Evolutionary conservation across 352 stramenopile genomes (phyloP), one percentile per base, ranked within the genome.

Genomic region (Thalassiosira livingstoniorum): DNA sequence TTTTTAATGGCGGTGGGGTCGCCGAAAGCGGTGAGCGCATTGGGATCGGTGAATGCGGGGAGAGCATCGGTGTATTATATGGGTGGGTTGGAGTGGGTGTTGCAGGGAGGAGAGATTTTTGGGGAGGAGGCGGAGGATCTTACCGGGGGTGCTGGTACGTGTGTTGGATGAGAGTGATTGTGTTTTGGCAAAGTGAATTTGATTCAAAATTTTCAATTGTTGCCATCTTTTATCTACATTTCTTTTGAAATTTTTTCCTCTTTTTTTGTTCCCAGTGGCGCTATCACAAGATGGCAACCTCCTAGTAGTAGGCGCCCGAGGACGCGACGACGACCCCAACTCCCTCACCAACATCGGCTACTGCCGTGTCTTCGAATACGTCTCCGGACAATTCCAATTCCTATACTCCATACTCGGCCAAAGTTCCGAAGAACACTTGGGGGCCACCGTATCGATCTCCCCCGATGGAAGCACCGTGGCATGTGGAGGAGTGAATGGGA

Each of bases 201-300:
- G n/a, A n/a, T n/a, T n/a, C n/a, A n/a, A n/a, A n/a, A n/a, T n/a
- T n/a, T n/a, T n/a, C n/a, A n/a, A n/a, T n/a, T n/a, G n/a, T n/a
- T n/a, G n/a, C n/a, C n/a, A n/a, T n/a, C n/a, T n/a, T n/a, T n/a
- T n/a, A n/a, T n/a, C n/a, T n/a, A n/a, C n/a, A n/a, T n/a, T n/a
- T n/a, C n/a, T n/a, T n/a, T n/a, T n/a, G n/a, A n/a, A n/a, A n/a
- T n/a, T n/a, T n/a, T n/a, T n/a, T n/a, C n/a, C n/a, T n/a, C n/a
- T n/a, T n/a, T n/a, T n/a, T n/a, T n/a, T n/a, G n/a, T n/a, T n/a
- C n/a, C n/a, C 81, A 54, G 51, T 85, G 55, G 75, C 81, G 13
- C 60, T 87, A 27, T 87, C 81, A 45, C 23, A 58, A 43, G 65
- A 87, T 75, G 81, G 81, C 15, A 58, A 32, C n/a, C 76, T 75